These are phyloP conservation scores for Plasmopara viticola DNA, from an alignment of 352 stramenopile species.

Conservation along the genomic window DNA sequence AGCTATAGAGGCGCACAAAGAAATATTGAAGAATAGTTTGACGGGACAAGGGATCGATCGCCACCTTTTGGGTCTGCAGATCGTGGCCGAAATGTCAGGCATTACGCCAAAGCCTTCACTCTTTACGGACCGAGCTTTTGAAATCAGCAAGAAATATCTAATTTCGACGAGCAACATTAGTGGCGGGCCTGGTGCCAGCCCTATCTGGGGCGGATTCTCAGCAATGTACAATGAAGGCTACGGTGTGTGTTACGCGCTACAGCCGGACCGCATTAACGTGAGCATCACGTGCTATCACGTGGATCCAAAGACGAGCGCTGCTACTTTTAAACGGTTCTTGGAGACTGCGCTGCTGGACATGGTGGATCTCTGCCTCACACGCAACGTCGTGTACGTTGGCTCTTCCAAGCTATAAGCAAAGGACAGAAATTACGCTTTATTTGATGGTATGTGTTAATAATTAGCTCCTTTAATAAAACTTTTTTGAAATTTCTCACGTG, in stretches of 20 bases:
- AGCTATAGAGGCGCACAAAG: constrained; percentile 88
- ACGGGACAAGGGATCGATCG: constrained; percentile 90
- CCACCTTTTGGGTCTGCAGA: constrained; percentile 94
- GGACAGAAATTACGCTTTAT: no score
- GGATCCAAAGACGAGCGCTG: constrained; percentile 68
- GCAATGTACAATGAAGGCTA: constrained; percentile 93
- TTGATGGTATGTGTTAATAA: no score
- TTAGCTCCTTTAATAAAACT: background rate
- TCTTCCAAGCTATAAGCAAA: constrained; percentile 71
- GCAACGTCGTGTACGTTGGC: constrained; percentile 88
- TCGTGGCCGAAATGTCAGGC: constrained; percentile 89
- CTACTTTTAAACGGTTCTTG: constrained; percentile 86
- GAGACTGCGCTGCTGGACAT: constrained; percentile 95
- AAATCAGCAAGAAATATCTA: constrained; percentile 91
- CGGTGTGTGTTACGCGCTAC: constrained; percentile 94
- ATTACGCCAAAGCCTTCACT: constrained; percentile 84
- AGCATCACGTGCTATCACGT: constrained; percentile 91
- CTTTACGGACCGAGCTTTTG: constrained; percentile 91
- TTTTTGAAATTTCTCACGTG: no score
- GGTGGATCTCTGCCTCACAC: constrained; percentile 86
- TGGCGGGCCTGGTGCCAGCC: constrained; percentile 87
- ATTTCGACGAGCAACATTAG: constrained; percentile 95
- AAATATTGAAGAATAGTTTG: constrained; percentile 84
- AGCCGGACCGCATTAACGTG: constrained; percentile 92
- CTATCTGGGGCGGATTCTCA: constrained; percentile 96